Evolutionary conservation across 768 basidiomycete species (phyloP).

Genomic region (Tulasnella calospora): DNA sequence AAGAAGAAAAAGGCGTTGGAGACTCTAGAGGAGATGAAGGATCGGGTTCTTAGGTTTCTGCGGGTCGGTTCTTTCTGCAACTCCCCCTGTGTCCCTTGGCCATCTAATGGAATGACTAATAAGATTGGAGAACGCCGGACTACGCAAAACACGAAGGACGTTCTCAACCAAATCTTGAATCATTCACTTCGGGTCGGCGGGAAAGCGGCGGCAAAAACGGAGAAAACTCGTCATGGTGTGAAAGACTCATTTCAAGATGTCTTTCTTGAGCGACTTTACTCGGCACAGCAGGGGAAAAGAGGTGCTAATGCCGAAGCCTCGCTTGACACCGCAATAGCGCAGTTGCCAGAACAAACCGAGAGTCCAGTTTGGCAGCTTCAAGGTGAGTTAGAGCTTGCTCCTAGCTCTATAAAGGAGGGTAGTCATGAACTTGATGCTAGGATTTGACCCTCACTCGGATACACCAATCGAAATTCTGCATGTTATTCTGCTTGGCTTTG

Average conservation of each 20-base stretch:
- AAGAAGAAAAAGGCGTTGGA: not conserved
- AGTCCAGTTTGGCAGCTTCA: not conserved
- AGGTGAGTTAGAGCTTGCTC: not conserved
- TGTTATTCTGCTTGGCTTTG: not conserved
- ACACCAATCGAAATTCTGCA: not conserved
- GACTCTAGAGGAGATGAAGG: not conserved
- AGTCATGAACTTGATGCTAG: not conserved
- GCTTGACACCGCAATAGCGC: too few species aligned
- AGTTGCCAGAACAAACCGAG: not conserved
- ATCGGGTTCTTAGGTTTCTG: not conserved
- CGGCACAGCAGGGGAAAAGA: not conserved
- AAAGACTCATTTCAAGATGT: constrained; percentile 12
- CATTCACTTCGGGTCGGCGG: not conserved
- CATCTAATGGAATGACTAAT: not conserved
- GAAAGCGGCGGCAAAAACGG: not conserved
- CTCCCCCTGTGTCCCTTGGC: not conserved
- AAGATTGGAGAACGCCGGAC: not conserved
- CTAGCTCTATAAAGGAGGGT: not conserved
- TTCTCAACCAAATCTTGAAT: not conserved
- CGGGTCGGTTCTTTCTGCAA: not conserved
- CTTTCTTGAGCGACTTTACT: not conserved
- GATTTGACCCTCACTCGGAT: not conserved
- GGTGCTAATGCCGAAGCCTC: too few species aligned
- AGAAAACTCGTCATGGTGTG: not conserved
- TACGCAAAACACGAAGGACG: not conserved